Evolutionary conservation across 257 asterid genomes (phyloP), one percentile per base, ranked within the genome.

Genomic region (Ballota nigra): DNA sequence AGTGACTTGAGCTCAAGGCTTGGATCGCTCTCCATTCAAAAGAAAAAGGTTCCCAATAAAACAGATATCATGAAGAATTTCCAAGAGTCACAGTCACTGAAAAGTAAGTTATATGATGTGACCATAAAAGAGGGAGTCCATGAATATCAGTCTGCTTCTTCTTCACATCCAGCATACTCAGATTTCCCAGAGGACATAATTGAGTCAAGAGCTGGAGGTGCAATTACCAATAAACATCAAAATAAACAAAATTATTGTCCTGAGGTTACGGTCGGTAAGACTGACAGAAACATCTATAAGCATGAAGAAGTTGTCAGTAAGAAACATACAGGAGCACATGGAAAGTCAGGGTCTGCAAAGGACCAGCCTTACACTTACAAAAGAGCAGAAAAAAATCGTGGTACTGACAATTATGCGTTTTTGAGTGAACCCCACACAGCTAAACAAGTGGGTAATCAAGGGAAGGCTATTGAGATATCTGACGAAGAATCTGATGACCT

Each of bases 11-110:
- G 78, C 79, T 85, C 95, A 26, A 93, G 81, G 81, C 85, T 93
- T 78, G 97, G 89, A 68, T 53, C 80, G 74, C 87, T 91, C 45
- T 89, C 96, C 34, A 86, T 93, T 73, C 90, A 91, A 84, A 93
- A 82, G 89, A 89, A 66, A 76, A 69, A 75, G 77, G 77, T 72
- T 49, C 88, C 88, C 18, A 86, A 81, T 73, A 83, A 73, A 53
- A 73, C 56, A 52, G 84, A 77, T 64, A 12, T 34, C 18, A 58
- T 8, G 19, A 75, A 79, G 67, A 83, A 75, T 64, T 73, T 76
- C 41, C 71, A 70, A 51, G 79, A 72, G 52, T 40, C 80, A 52
- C 56, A 72, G 52, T 40, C 80, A 53, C 45, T 8, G 64, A 71
- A 77, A 71, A 66, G 63, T 75, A 73, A 77, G 28, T 51, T 82